These are phyloP conservation scores for Lophiotrema nucula DNA, from an alignment of 495 filamentous ascomycete species.

Conservation along the genomic window DNA sequence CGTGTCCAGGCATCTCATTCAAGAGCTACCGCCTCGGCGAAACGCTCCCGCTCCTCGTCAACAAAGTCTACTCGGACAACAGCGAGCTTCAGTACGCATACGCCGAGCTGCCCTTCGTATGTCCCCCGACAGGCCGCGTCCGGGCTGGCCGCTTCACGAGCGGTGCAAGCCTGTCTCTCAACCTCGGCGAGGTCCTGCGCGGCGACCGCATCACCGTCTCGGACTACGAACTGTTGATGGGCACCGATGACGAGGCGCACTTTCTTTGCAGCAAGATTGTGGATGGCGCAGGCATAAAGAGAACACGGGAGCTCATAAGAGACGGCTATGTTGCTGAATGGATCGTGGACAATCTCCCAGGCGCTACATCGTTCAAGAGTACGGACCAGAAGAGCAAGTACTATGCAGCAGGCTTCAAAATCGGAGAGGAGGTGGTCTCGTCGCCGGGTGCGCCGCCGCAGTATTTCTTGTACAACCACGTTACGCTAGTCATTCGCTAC, in stretches of 20 bases:
- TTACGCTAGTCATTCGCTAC: slow-evolving; percentile 84
- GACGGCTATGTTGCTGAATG: slow-evolving; percentile 90
- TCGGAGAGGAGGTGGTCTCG: slow-evolving; percentile 74
- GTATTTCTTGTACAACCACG: slow-evolving; percentile 87
- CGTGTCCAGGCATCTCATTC: slow-evolving; percentile 53
- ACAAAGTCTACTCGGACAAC: slow-evolving; percentile 92
- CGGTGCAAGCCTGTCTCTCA: slow-evolving; percentile 79
- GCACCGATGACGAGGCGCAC: slow-evolving; percentile 71
- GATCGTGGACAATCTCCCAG: slow-evolving; percentile 94
- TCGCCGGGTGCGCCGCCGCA: slow-evolving; percentile 59
- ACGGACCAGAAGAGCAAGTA: slow-evolving; percentile 86
- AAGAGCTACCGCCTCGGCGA: slow-evolving; percentile 79
- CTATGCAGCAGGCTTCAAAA: slow-evolving; percentile 93
- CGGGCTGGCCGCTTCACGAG: slow-evolving; percentile 71
- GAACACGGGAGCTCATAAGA: slow-evolving; percentile 70
- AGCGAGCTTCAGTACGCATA: slow-evolving; percentile 93
- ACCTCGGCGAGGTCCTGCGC: slow-evolving; percentile 88
- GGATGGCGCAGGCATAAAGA: slow-evolving; percentile 63
- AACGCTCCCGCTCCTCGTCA: slow-evolving; percentile 82
- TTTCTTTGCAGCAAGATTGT: slow-evolving; percentile 72
- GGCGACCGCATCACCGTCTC: slow-evolving; percentile 88
- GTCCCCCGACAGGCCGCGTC: slow-evolving; percentile 70
- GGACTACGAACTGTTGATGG: slow-evolving; percentile 83
- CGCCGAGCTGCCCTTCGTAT: slow-evolving; percentile 89
- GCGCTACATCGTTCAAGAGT: slow-evolving; percentile 89